Evolutionary conservation across 345 rosid species (phyloP), one percentile per base, ranked within the genome.

Genomic region (Chamaenerion angustifolium): DNA sequence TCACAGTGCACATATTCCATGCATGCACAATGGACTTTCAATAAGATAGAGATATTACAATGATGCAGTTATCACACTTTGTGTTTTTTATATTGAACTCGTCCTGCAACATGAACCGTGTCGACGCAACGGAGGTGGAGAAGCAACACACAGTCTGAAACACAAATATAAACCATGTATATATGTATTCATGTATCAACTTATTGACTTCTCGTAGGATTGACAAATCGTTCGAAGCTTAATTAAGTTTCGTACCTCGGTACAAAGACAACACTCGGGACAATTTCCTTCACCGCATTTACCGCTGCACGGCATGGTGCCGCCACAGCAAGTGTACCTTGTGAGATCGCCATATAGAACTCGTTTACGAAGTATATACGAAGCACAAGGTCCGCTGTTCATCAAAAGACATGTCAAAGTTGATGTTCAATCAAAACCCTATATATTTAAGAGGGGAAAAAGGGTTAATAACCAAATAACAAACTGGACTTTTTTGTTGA

Each of bases 71-170:
- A 68, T 85, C 95, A 56, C 95, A 79, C 46, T 63, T 51, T 1
- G 90, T 77, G 3, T 90, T 85, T 58, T 76, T 81, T 19, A 85
- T 76, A 56, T 79, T 71, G 73, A 79, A 72, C 60, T 85, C 95
- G 47, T 85, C 95, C 67, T 85, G 90, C 67, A 85, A 61, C 49
- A 81, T 71, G 56, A 75, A 85, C 21, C 95, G 84, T 15, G 95
- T 85, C 0, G 95, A 79, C 15, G 86, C 74, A 4, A 85, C 95
- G 18, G 80, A 75, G 55, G 48, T 75, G 8, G 56, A 12, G 43
- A 68, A 63, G 69, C 73, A 79, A 43, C 62, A 61, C 43, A 52
- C 25, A 12, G 73, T 77, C 79, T 71, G 70, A 21, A 18, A 42
- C 12, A 50, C 2, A 6, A 27, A 3, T 10, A n/a, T 15, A 3